These are phyloP conservation scores for Phlegmacium glaucopus DNA, from an alignment of 768 basidiomycete species.

Conservation along the genomic window DNA sequence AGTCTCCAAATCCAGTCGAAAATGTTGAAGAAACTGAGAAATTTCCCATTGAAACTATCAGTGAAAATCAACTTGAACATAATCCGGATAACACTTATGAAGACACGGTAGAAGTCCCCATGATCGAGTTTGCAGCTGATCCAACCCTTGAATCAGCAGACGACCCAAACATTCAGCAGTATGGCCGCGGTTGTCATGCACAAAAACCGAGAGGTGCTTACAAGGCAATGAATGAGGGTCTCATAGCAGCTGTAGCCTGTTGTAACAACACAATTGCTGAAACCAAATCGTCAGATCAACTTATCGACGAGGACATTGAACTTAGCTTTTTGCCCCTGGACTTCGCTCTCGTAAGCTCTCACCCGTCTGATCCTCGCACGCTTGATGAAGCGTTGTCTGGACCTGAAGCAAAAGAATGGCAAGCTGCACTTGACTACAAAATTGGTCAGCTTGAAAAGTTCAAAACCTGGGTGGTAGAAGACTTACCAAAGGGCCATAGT, in stretches of 20 bases:
- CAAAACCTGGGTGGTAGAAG: conserved; percentile 24
- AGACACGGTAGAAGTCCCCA: no score
- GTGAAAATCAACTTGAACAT: background rate
- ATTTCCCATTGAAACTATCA: background rate
- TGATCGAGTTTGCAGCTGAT: no score
- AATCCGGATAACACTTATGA: no score
- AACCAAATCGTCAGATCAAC: background rate
- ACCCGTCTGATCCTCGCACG: background rate
- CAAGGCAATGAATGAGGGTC: no score
- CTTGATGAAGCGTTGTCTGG: conserved; percentile 5
- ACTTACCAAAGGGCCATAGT: conserved; percentile 20
- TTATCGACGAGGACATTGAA: background rate
- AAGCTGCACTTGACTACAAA: conserved; percentile 22
- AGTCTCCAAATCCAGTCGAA: conserved; percentile 5
- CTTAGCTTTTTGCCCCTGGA: conserved; percentile 1
- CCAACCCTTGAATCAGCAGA: no score
- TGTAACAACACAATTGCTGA: no score
- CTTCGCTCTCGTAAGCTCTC: background rate
- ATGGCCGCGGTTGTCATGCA: no score
- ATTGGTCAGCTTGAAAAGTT: conserved; percentile 22
- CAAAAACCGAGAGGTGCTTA: no score
- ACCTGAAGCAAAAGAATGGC: conserved; percentile 14
- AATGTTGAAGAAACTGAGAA: background rate
- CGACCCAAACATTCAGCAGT: no score
- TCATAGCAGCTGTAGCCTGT: no score